phyloP scores from a whole-genome alignment of 352 stramenopile genomes.

The Sclerospora graminicola region DNA sequence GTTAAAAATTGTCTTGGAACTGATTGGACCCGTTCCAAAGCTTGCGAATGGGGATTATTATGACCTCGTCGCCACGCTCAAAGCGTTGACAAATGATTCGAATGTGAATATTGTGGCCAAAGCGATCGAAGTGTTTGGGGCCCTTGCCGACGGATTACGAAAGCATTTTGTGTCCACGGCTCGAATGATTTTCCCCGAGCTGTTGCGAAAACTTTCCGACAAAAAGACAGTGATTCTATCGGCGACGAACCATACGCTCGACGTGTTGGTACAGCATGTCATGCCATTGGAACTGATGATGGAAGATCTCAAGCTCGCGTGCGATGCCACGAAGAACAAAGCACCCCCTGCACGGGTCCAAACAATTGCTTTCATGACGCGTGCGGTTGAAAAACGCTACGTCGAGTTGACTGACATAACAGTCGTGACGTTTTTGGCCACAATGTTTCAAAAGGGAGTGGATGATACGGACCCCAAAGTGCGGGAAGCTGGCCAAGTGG shows the following conservation, averaged over 20 bases:
- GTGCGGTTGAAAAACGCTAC: constrained; percentile 59
- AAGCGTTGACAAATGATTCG: constrained; percentile 66
- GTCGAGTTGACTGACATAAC: constrained; percentile 52
- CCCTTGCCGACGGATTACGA: constrained; percentile 61
- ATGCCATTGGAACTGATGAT: constrained; percentile 84
- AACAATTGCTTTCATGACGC: constrained; percentile 52
- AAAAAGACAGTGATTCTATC: constrained; percentile 81
- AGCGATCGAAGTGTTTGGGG: constrained; percentile 73
- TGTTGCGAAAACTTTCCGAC: constrained; percentile 80
- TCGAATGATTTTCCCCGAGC: constrained; percentile 55
- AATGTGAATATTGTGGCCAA: constrained; percentile 86
- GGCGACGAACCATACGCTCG: constrained; percentile 70
- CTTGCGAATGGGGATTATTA: no score
- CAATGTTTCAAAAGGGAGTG: constrained; percentile 48
- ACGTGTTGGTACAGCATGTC: constrained; percentile 69
- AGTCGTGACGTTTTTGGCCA: constrained; percentile 52
- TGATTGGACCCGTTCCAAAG: constrained; percentile 67
- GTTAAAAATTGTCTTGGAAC: constrained; percentile 77
- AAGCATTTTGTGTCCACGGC: constrained; percentile 78
- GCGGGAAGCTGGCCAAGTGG: constrained; percentile 61
- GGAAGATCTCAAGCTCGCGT: constrained; percentile 63
- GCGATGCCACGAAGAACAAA: constrained; percentile 78
- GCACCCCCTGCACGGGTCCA: constrained; percentile 67
- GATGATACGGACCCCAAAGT: constrained; percentile 76
- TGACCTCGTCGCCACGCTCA: constrained; percentile 74